Evolutionary conservation across 148 eudicot species (phyloP), one percentile per base, ranked within the genome.

Genomic region (Suaeda aralocaspica): DNA sequence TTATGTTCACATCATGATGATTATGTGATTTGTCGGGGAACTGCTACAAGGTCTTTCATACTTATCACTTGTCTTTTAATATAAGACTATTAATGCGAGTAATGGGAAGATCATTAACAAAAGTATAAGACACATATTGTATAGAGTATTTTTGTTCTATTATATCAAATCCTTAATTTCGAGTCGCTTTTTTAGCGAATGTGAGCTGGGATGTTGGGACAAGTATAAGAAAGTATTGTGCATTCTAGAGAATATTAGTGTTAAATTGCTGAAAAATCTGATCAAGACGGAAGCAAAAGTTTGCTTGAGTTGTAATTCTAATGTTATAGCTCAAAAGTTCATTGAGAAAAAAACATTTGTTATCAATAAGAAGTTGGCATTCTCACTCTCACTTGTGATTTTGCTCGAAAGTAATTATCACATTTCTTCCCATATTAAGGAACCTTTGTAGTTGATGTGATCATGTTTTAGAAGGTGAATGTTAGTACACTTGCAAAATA

Each of bases 391-490:
- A 4, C 34, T 8, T 65, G 48, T 29, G 39, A 11, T 59, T 5
- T 34, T 15, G n/a, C 13, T 14, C 14, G 18, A 24, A 24, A 9
- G 12, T 59, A 33, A 3, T 4, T 36, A 36, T 60, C 8, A 46
- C 53, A 6, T 48, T 39, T 60, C 19, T 22, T 13, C 51, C 33
- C 1, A 49, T 66, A 49, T 66, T 41, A 25, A 24, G 44, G 16
- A 59, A 5, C 36, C 18, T 29, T 62, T 36, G 5, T 36, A 36
- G 41, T 36, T 36, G 41, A 4, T 36, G 41, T 36, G 4, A 3
- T 36, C 41, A 36, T 36, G 49, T 51, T 36, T 39, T 75, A 33
- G 69, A 51, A 53, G 58, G 59, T 45, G 69, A 51, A 53, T 48
- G 59, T 45, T 46, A 7, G 36, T 76, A 13, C 33, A 25, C 31